These are phyloP conservation scores for Hypoxylon fuscum DNA, from an alignment of 495 filamentous ascomycete species.

Conservation along the genomic window DNA sequence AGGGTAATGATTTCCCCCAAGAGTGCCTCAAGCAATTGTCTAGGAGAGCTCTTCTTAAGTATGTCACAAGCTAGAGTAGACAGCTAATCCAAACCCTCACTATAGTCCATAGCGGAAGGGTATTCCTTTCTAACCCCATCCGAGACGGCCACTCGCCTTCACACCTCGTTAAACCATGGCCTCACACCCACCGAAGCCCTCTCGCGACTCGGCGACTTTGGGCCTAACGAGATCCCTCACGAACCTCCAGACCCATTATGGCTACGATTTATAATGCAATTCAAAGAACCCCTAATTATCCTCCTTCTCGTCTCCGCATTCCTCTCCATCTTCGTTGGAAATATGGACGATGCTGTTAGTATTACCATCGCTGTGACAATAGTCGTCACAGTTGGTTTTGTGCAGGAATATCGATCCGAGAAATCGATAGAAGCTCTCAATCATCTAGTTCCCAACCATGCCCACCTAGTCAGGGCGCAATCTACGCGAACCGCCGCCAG, in stretches of 20 bases:
- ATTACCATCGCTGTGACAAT: slow-evolving; percentile 96
- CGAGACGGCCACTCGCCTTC: slow-evolving; percentile 79
- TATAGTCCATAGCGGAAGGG: slow-evolving; percentile 59
- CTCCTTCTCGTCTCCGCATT: slow-evolving; percentile 91
- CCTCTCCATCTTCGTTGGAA: slow-evolving; percentile 91
- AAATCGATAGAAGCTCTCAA: slow-evolving; percentile 96
- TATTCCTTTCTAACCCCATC: slow-evolving; percentile 69
- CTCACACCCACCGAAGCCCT: slow-evolving; percentile 83
- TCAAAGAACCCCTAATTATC: slow-evolving; percentile 88
- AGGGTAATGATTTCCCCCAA: slow-evolving; percentile 47
- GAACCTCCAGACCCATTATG: slow-evolving; percentile 93
- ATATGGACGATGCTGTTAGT: slow-evolving; percentile 94
- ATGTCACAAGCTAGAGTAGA: slow-evolving; percentile 2
- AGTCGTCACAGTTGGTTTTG: slow-evolving; percentile 93
- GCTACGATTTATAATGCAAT: slow-evolving; percentile 95
- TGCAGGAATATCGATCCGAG: slow-evolving; percentile 97
- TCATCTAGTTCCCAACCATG: slow-evolving; percentile 91
- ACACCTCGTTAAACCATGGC: slow-evolving; percentile 84
- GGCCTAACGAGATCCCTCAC: slow-evolving; percentile 93
- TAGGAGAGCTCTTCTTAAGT: not conserved
- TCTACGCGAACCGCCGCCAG: slow-evolving; percentile 39
- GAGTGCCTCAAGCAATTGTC: not conserved
- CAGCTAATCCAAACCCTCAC: slow-evolving; percentile 14
- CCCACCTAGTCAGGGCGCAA: slow-evolving; percentile 81
- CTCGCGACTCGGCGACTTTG: slow-evolving; percentile 78